phyloP scores from a whole-genome alignment of 768 basidiomycete genomes.

The Cystobasidium tubakii region DNA sequence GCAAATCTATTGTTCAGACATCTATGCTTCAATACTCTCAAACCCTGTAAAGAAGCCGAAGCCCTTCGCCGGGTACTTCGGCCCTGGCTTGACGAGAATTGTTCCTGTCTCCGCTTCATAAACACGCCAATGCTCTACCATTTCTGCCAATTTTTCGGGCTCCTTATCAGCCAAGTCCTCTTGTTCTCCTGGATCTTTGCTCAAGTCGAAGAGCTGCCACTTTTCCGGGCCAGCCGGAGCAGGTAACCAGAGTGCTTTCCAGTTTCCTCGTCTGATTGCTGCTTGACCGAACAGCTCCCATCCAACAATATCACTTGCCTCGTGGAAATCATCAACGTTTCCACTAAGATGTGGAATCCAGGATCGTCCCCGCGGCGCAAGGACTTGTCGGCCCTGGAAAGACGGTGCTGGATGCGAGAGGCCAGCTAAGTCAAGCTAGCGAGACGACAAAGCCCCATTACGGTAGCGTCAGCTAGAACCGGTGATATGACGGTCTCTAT shows the following conservation, averaged over 20 bases:
- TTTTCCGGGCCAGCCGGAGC: not conserved
- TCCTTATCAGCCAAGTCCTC: not conserved
- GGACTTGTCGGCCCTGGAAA: not conserved
- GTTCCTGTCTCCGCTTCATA: constrained; percentile 1
- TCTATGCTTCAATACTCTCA: not conserved
- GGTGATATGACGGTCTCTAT: not conserved
- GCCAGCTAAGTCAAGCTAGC: not conserved
- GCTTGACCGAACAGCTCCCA: constrained; percentile 15
- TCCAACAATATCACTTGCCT: not conserved
- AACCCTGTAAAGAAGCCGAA: constrained; percentile 7
- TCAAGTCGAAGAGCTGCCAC: not conserved
- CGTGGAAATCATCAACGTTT: not conserved
- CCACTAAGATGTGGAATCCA: not conserved
- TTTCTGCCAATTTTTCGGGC: not conserved
- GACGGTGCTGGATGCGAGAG: not conserved
- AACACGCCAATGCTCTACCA: constrained; percentile 1
- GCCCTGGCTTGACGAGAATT: not conserved
- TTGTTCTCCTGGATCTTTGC: not conserved
- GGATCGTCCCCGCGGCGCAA: not conserved
- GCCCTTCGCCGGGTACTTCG: not conserved
- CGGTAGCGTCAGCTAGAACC: no score
- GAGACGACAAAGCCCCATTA: not conserved
- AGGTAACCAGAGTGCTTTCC: not conserved
- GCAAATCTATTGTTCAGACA: no score
- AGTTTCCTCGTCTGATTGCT: not conserved